Base-by-base conservation (phyloP, 768 basidiomycete genomes). In the Strobilomyces dryophilus region DNA sequence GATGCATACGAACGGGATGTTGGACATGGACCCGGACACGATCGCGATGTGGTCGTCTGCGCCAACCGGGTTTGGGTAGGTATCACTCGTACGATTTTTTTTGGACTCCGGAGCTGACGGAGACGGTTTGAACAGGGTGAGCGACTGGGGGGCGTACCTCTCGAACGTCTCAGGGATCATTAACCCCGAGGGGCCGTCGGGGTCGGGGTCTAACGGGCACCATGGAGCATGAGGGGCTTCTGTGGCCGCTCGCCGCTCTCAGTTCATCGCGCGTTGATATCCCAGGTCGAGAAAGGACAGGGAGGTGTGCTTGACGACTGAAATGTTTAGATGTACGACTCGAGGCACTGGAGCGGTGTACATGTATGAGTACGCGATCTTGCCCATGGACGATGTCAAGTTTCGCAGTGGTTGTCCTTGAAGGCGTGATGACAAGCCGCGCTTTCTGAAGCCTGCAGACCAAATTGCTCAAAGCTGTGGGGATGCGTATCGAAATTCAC, bases 1-100 rank as follows among this genome's bases (percentile, higher is more conserved):
- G 49, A 48, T 56, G 39, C 36, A 40, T 11, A 3, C 46, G 15
- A 41, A 45, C 9, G 49, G 34, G 29, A 53, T 54, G 50, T 39
- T 54, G 32, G 53, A 54, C 32, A 67, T 77, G 64, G 77, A 83
- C 57, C 67, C 71, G 50, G 79, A 80, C 51, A 77, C 77, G 42
- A 74, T 84, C 58, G 73, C 74, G 14, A 81, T 84, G 79, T 87
- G 83, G 84, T 80, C 81, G 11, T 74, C 71, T 47, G 80, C 82
- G 21, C 82, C 83, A 14, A 74, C 75, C 12, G 76, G 77, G 18
- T 83, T 83, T 50, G 81, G 82, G 85, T 86, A 60, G 59, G 82
- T 73, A 15, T 34, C 41, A 12, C 18, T 26, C 11, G 29, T 9
- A 9, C 18, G 27, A 8, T 32, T 24, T 8, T 14, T 35, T 35